Conservation (phyloP, 768 basidiomycete species). For the Lentinus tigrinus region DNA sequence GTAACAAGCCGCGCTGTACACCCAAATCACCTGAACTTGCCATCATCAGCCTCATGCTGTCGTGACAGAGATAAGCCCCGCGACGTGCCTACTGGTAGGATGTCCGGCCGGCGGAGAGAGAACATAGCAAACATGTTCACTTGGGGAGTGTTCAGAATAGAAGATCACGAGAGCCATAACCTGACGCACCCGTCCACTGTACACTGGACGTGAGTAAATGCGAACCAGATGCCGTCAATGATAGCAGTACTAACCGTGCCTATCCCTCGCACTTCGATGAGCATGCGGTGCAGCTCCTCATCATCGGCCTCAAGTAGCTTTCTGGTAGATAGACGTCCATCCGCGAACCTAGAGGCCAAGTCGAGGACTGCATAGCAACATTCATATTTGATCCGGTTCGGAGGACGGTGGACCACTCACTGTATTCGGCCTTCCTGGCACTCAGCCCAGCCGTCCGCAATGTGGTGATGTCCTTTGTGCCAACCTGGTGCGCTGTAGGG, state of each 20-base stretch:
- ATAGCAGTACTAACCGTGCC: slow-evolving; percentile 48
- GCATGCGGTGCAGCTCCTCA: slow-evolving; percentile 71
- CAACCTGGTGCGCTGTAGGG: slow-evolving; percentile 71
- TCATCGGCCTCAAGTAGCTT: slow-evolving; percentile 71
- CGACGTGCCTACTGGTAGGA: slow-evolving; percentile 57
- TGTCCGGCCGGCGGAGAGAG: slow-evolving; percentile 78
- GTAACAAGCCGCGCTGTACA: slow-evolving; percentile 70
- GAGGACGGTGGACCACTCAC: slow-evolving; percentile 37
- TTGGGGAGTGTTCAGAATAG: slow-evolving; percentile 26
- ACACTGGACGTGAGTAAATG: neutral
- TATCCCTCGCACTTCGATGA: slow-evolving; percentile 78
- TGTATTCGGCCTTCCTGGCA: slow-evolving; percentile 86
- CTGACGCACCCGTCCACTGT: slow-evolving; percentile 59
- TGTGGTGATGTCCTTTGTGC: slow-evolving; percentile 51
- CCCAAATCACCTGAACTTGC: slow-evolving; percentile 68
- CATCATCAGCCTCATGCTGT: too few species aligned
- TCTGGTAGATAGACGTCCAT: slow-evolving; percentile 73
- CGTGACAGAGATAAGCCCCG: neutral
- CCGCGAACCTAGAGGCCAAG: slow-evolving; percentile 75
- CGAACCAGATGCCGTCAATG: neutral
- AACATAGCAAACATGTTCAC: slow-evolving; percentile 97
- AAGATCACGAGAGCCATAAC: neutral
- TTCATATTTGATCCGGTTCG: neutral
- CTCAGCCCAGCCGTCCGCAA: slow-evolving; percentile 78
- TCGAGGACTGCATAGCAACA: slow-evolving; percentile 56